Conservation (phyloP, 2,329 filamentous ascomycete species). For the Neopestalotiopsis rosae region DNA sequence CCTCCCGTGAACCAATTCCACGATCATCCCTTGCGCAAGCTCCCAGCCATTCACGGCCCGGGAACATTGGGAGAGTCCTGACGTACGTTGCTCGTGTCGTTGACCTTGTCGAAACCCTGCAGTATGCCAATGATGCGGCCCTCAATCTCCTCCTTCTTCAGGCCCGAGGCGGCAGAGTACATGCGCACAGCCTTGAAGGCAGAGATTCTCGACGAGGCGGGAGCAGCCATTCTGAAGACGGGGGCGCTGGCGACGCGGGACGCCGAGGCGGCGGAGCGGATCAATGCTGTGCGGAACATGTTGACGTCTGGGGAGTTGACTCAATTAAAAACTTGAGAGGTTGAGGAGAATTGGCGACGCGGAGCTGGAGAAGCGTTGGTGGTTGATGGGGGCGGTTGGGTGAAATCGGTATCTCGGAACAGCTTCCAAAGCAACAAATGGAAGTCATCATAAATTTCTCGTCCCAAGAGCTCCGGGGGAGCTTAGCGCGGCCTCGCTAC, state of each 20-base stretch:
- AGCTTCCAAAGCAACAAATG: conserved; percentile 24
- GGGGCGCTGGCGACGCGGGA: conserved; percentile 58
- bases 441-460: conserved; percentile 42
- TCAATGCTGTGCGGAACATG: conserved; percentile 90
- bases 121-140: conserved; percentile 91
- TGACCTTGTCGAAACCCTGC: conserved; percentile 97
- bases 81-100: conserved; percentile 67
- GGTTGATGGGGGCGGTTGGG: conserved; percentile 18
- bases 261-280: conserved; percentile 74
- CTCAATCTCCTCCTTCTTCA: conserved; percentile 85
- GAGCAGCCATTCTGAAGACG: conserved; percentile 56
- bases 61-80: background rate
- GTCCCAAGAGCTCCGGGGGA: conserved; percentile 24
- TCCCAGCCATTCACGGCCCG: background rate
- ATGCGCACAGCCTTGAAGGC: conserved; percentile 75
- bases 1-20: background rate
- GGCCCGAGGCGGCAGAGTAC: conserved; percentile 83
- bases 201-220: conserved; percentile 64
- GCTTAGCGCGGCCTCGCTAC: conserved; percentile 12
- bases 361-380: conserved; percentile 16
- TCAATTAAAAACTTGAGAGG: conserved; percentile 20
- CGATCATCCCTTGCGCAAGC: background rate
- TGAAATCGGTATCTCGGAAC: conserved; percentile 9
- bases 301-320: conserved; percentile 39
- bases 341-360: conserved; percentile 13